These are phyloP conservation scores for Kazachstania viticola DNA, from an alignment of 805 yeast genomes.

Conservation along the genomic window DNA sequence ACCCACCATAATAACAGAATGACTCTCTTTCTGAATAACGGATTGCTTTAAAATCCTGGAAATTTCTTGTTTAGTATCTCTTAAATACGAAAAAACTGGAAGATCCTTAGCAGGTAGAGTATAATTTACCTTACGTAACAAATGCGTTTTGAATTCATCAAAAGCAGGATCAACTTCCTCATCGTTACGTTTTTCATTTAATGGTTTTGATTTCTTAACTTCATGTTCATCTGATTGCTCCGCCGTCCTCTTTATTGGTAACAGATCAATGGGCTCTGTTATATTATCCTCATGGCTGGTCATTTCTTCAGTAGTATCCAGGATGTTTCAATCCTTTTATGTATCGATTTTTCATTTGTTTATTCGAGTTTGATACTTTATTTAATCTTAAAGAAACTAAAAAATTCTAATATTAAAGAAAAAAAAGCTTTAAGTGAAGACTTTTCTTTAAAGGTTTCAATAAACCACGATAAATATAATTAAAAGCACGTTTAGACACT, in stretches of 20 bases:
- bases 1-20: constrained; percentile 71
- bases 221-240: neutral
- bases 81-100: constrained; percentile 12
- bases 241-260: constrained; percentile 9
- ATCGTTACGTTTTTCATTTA: too few species aligned
- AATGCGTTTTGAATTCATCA: constrained; percentile 9
- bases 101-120: constrained; percentile 13
- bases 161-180: constrained; percentile 6
- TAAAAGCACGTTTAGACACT: too few species aligned
- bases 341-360: too few species aligned
- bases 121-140: constrained; percentile 15
- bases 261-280: constrained; percentile 9
- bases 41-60: constrained; percentile 52
- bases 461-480: too few species aligned
- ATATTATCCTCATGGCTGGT: neutral
- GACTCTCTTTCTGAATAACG: constrained; percentile 58
- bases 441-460: too few species aligned
- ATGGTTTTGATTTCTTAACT: neutral
- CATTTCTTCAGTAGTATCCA: too few species aligned
- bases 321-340: too few species aligned
- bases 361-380: too few species aligned
- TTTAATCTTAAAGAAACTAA: too few species aligned
- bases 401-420: too few species aligned
- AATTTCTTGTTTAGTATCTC: constrained; percentile 32
- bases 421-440: too few species aligned